A percentile compares a stretch with the other conserved stretches of the same genome.
These are phyloP conservation scores for Neurospora africana DNA, from an alignment of 495 filamentous ascomycete genomes.

Conservation along the genomic window DNA sequence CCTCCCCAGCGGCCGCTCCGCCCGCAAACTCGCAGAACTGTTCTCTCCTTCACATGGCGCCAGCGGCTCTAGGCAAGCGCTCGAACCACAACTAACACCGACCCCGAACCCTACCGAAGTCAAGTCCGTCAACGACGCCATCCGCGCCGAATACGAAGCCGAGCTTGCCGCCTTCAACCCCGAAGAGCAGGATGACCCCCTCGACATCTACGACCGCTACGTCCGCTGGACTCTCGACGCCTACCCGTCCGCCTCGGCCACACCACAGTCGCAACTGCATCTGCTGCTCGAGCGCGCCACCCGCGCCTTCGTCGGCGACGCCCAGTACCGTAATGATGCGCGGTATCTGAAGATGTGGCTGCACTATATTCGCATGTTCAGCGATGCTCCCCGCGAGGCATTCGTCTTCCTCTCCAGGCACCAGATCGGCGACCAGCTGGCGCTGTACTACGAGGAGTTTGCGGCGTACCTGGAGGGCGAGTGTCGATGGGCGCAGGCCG, in stretches of 20 bases:
- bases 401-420: conserved; percentile 88
- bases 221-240: conserved; percentile 93
- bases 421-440: conserved; percentile 73
- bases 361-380: conserved; percentile 85
- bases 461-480: conserved; percentile 81
- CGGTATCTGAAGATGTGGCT: conserved; percentile 90
- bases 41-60: conserved; percentile 58
- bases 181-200: conserved; percentile 78
- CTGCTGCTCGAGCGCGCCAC: conserved; percentile 86
- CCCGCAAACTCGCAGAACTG: conserved; percentile 74
- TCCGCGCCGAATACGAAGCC: conserved; percentile 73
- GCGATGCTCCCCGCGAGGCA: conserved; percentile 81
- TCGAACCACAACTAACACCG: background rate
- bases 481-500: conserved; percentile 81
- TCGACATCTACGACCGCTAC: conserved; percentile 93
- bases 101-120: conserved; percentile 56
- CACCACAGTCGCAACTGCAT: conserved; percentile 80
- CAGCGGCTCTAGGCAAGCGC: conserved; percentile 25
- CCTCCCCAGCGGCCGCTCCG: conserved; percentile 81
- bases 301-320: conserved; percentile 68
- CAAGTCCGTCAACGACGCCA: conserved; percentile 64
- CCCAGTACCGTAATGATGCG: conserved; percentile 90
- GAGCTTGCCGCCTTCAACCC: conserved; percentile 59
- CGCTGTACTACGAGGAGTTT: conserved; percentile 97
- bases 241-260: conserved; percentile 88